Percentiles rank a stretch among this genome's conserved stretches.
These are phyloP conservation scores for Sporodiniella umbellata DNA, from an alignment of 371 early-diverging fungal genomes.

Conservation along the genomic window DNA sequence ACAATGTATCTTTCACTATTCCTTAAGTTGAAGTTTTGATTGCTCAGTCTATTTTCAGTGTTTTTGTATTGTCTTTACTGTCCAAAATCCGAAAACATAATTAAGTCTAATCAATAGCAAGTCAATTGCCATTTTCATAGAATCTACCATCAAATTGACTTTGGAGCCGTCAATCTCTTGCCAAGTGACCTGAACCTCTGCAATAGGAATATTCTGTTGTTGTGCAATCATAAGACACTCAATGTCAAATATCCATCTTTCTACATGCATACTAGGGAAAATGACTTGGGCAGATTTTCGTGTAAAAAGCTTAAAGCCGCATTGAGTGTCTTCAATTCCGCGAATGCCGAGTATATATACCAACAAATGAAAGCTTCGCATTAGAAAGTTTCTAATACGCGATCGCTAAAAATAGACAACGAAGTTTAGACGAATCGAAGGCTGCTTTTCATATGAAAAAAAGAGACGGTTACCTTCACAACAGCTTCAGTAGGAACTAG, in stretches of 20 bases:
- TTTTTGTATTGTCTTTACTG: constrained; percentile 15
- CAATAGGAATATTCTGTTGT: constrained; percentile 67
- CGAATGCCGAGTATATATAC: constrained; percentile 82
- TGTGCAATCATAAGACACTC: constrained; percentile 86
- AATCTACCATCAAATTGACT: constrained; percentile 82
- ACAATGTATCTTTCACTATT: no score
- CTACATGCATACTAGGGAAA: constrained; percentile 89
- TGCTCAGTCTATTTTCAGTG: no score
- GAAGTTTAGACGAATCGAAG: no score
- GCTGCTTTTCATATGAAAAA: neutral
- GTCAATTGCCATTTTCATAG: constrained; percentile 88
- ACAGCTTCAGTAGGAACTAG: constrained; percentile 86
- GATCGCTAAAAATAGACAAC: constrained; percentile 66
- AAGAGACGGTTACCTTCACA: constrained; percentile 71
- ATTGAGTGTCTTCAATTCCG: constrained; percentile 90
- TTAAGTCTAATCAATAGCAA: constrained; percentile 82
- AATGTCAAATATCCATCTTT: constrained; percentile 96
- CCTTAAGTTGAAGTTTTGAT: no score
- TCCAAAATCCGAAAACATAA: constrained; percentile 86
- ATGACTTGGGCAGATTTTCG: constrained; percentile 74
- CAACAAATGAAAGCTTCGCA: constrained; percentile 88
- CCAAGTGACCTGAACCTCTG: constrained; percentile 92
- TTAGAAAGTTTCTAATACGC: constrained; percentile 84
- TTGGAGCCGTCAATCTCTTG: constrained; percentile 95
- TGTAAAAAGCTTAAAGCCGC: constrained; percentile 94